Evolutionary conservation across 1,284 basidiomycete species (phyloP).

Genomic region (Naganishia cerealis): DNA sequence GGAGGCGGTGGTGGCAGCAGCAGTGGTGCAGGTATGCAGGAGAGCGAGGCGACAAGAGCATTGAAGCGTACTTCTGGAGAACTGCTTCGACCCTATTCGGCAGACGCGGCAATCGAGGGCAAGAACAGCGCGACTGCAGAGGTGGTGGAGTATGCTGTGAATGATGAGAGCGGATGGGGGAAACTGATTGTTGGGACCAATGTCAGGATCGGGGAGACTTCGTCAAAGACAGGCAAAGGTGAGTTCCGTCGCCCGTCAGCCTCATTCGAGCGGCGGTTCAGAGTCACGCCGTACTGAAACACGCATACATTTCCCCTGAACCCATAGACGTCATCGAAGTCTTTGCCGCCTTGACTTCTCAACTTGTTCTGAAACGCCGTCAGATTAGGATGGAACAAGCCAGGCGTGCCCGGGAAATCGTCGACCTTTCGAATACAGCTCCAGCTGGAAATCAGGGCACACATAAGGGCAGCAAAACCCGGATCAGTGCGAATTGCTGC

Average conservation of each 20-base stretch:
- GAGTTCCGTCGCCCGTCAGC: background rate
- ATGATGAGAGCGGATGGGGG: constrained; percentile 30
- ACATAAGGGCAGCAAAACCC: constrained; percentile 11
- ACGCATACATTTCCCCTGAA: background rate
- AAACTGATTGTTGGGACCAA: constrained; percentile 32
- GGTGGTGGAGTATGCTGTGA: constrained; percentile 22
- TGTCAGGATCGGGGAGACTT: constrained; percentile 34
- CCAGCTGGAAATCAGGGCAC: background rate
- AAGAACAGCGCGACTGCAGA: background rate
- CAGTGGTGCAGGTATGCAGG: background rate
- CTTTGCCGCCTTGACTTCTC: constrained; percentile 33
- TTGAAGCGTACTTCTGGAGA: constrained; percentile 21
- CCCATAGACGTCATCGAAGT: constrained; percentile 32
- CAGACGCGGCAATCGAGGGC: background rate
- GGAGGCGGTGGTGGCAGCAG: background rate
- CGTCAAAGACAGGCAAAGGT: constrained; percentile 33
- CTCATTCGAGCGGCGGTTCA: background rate
- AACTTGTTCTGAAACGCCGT: constrained; percentile 28
- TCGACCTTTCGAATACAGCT: constrained; percentile 18
- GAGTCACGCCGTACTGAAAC: background rate
- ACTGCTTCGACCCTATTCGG: constrained; percentile 14
- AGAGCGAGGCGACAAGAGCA: constrained; percentile 21
- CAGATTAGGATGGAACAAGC: constrained; percentile 29
- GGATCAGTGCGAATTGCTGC: constrained; percentile 12
- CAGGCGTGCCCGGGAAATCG: constrained; percentile 28